phyloP scores from a whole-genome alignment of 2,329 filamentous ascomycete species.

The Nemania serpens region DNA sequence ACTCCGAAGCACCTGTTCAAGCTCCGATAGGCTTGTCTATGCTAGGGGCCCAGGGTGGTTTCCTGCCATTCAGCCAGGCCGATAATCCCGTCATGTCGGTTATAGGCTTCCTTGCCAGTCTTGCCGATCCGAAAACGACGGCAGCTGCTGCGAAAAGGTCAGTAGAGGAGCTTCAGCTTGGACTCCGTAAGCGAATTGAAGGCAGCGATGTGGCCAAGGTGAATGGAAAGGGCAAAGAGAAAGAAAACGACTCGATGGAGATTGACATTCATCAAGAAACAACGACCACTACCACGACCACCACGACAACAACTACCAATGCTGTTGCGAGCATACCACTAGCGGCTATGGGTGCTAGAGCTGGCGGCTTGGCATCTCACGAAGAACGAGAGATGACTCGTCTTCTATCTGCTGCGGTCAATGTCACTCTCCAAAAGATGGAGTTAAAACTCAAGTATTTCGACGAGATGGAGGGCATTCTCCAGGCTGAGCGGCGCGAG shows the following conservation, averaged over 20 bases:
- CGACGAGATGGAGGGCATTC: conserved; percentile 89
- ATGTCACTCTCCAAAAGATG: conserved; percentile 92
- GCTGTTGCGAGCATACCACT: conserved; percentile 78
- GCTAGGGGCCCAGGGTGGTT: conserved; percentile 74
- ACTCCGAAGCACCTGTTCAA: conserved; percentile 67
- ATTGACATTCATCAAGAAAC: conserved; percentile 61
- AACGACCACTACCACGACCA: conserved; percentile 51
- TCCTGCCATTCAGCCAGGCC: conserved; percentile 85
- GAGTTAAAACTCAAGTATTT: conserved; percentile 97
- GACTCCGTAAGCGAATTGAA: conserved; percentile 79
- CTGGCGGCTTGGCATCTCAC: conserved; percentile 87
- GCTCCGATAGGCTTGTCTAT: conserved; percentile 64
- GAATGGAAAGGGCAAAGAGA: conserved; percentile 64
- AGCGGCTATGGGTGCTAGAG: conserved; percentile 82
- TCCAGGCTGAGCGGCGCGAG: conserved; percentile 90
- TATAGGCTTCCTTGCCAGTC: conserved; percentile 87
- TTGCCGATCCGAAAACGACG: conserved; percentile 87
- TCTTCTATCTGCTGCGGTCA: conserved; percentile 88
- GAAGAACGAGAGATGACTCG: conserved; percentile 97
- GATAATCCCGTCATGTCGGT: conserved; percentile 98
- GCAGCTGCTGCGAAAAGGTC: conserved; percentile 89
- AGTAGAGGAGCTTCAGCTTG: conserved; percentile 82
- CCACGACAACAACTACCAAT: conserved; percentile 54
- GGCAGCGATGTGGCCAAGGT: conserved; percentile 52
- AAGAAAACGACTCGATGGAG: conserved; percentile 65